A percentile compares a stretch with the other conserved stretches of the same genome.
These are phyloP conservation scores for Colletotrichum australisinense DNA, from an alignment of 2,329 filamentous ascomycete genomes.

Conservation along the genomic window DNA sequence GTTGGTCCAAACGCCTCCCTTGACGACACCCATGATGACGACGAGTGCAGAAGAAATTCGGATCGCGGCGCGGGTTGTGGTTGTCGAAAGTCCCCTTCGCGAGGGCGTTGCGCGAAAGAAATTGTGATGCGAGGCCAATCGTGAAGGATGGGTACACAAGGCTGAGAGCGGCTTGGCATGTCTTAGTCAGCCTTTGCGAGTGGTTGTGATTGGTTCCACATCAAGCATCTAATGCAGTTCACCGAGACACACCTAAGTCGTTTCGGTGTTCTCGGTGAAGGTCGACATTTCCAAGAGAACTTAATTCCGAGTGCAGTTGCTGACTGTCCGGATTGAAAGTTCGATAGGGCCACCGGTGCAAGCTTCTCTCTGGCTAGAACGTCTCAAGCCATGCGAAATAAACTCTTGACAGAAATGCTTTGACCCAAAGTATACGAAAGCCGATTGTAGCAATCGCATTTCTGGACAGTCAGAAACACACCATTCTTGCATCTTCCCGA, in stretches of 20 bases:
- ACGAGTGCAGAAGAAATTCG: not conserved
- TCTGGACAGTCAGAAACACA: not conserved
- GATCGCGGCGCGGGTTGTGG: not conserved
- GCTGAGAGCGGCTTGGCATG: not conserved
- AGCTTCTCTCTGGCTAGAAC: not conserved
- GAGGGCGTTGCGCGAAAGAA: slow-evolving; percentile 15
- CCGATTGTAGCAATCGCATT: not conserved
- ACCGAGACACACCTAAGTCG: not conserved
- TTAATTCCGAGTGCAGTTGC: not conserved
- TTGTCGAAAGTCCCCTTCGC: slow-evolving; percentile 24
- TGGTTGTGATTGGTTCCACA: slow-evolving; percentile 11
- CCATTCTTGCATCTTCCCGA: not conserved
- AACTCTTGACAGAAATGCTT: not conserved
- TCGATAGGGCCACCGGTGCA: not conserved
- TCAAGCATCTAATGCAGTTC: not conserved
- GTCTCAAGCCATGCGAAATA: not conserved
- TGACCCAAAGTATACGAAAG: not conserved
- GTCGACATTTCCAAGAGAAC: no score
- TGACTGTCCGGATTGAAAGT: not conserved
- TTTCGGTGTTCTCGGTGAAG: not conserved
- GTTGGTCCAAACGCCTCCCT: slow-evolving; percentile 81
- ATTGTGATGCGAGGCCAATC: slow-evolving; percentile 12
- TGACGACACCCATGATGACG: slow-evolving; percentile 75
- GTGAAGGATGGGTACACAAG: slow-evolving; percentile 30
- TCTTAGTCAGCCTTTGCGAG: slow-evolving; percentile 1